Evolutionary conservation across 148 eudicot species (phyloP).

Genomic region (Drosera capensis): DNA sequence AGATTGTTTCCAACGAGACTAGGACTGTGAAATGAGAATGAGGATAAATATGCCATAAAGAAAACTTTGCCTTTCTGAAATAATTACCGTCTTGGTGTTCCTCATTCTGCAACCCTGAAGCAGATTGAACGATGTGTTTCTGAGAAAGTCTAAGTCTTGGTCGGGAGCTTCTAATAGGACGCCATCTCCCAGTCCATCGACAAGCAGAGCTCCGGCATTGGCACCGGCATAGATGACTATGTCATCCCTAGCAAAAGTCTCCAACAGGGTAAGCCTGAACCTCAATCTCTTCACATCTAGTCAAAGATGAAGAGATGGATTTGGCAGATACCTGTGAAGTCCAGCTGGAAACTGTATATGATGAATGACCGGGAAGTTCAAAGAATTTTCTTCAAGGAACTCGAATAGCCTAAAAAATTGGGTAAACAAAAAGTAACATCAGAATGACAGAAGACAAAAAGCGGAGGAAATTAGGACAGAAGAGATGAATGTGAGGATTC

Average conservation of each 20-base stretch:
- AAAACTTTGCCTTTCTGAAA: neutral
- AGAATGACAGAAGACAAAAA: neutral
- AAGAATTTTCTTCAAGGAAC: constrained; percentile 55
- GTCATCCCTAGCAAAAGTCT: constrained; percentile 52
- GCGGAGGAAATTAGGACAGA: neutral
- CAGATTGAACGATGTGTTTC: constrained; percentile 89
- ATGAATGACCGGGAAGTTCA: constrained; percentile 84
- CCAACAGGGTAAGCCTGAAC: constrained; percentile 3
- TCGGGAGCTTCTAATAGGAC: constrained; percentile 72
- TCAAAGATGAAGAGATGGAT: constrained; percentile 1
- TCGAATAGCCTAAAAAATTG: constrained; percentile 72
- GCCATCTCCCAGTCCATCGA: constrained; percentile 97
- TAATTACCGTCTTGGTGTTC: constrained; percentile 83
- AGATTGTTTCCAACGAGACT: too few species aligned
- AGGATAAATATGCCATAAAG: too few species aligned
- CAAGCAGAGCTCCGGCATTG: constrained; percentile 90
- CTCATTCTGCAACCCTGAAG: constrained; percentile 99
- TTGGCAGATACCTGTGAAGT: constrained; percentile 48
- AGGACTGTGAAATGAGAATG: too few species aligned
- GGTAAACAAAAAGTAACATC: constrained; percentile 4
- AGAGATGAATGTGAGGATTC: too few species aligned
- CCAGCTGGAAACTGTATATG: constrained; percentile 67
- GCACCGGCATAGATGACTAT: constrained; percentile 84
- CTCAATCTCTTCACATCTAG: constrained; percentile 2
- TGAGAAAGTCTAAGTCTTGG: constrained; percentile 79